A percentile compares a stretch with the other conserved stretches of the same genome.
These are phyloP conservation scores for Mycena alexandri DNA, from an alignment of 768 basidiomycete species.

Conservation along the genomic window DNA sequence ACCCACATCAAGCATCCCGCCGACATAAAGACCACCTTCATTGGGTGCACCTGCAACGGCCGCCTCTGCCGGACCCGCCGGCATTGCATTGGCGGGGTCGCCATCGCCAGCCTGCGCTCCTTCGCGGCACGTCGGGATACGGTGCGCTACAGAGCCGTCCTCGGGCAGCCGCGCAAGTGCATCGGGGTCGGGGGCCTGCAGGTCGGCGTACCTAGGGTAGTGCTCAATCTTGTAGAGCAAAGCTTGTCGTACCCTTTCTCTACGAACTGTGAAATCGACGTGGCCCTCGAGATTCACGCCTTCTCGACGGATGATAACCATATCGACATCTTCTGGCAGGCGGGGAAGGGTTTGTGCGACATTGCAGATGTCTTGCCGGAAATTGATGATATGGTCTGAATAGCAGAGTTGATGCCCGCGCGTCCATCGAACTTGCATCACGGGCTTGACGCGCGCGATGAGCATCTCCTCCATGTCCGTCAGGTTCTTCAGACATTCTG, in stretches of 20 bases:
- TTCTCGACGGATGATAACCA: slow-evolving; percentile 9
- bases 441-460: slow-evolving; percentile 27
- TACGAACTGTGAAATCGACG: neutral
- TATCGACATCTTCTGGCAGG: no score
- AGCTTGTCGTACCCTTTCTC: slow-evolving; percentile 26
- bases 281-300: slow-evolving; percentile 5
- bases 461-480: slow-evolving; percentile 32
- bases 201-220: slow-evolving; percentile 25
- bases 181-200: slow-evolving; percentile 4
- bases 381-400: neutral
- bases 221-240: slow-evolving; percentile 30
- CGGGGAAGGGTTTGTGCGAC: no score
- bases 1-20: slow-evolving; percentile 26
- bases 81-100: neutral
- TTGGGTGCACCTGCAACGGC: neutral
- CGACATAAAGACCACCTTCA: neutral
- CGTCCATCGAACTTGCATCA: slow-evolving; percentile 36
- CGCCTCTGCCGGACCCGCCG: slow-evolving; percentile 10
- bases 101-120: slow-evolving; percentile 1
- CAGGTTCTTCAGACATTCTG: slow-evolving; percentile 18
- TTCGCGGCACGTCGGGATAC: slow-evolving; percentile 27
- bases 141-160: slow-evolving; percentile 25
- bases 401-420: slow-evolving; percentile 32
- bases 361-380: no score
- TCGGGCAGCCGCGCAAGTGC: slow-evolving; percentile 23